Base-by-base conservation (phyloP, 768 basidiomycete genomes). In the Phlebiopsis flavidoalba region DNA sequence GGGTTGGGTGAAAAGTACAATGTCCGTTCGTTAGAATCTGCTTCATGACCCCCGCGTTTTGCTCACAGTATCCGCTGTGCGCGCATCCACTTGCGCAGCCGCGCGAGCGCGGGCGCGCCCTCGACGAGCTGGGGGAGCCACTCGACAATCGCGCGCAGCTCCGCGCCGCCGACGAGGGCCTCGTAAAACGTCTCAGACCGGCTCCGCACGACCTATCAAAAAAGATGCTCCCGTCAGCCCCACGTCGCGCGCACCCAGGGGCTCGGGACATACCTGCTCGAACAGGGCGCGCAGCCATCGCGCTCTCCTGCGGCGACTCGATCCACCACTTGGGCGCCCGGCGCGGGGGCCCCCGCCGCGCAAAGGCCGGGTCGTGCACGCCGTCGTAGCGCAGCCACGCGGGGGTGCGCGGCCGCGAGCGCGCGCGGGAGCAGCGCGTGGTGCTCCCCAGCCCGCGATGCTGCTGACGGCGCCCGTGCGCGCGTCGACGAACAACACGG, bases 321-420 rank as follows among this genome's bases (percentile, higher is more conserved):
- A 45, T 22, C 60, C 50, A 64, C 53, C 56, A 59, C 1, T n/a
- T 57, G 15, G 46, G 33, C 11, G 14, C 19, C 21, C 14, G 12
- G n/a, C n/a, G n/a, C n/a, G n/a, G n/a, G 26, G 26, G 26, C 4
- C 50, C 49, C 11, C 10, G 14, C 14, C 12, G 12, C 15, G 57
- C 55, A 54, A 59, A 65, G 21, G 35, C 47, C 21, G 65, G 68
- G 59, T 68, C 64, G 35, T 57, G 45, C 1, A 53, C 43, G n/a
- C 65, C 69, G 26, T 65, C 65, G 24, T 68, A 69, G 15, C 64
- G 61, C 2, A 72, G 59, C 65, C 69, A 72, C 1, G 36, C 17
- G 5, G 71, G n/a, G 71, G 53, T 69, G 65, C n/a, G 62, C 40
- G 22, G 64, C 71, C 6, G 65, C 71, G 5, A 71, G 58, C 1